phyloP scores from a whole-genome alignment of 164 flowering plant species.

The Aristolochia californica region DNA sequence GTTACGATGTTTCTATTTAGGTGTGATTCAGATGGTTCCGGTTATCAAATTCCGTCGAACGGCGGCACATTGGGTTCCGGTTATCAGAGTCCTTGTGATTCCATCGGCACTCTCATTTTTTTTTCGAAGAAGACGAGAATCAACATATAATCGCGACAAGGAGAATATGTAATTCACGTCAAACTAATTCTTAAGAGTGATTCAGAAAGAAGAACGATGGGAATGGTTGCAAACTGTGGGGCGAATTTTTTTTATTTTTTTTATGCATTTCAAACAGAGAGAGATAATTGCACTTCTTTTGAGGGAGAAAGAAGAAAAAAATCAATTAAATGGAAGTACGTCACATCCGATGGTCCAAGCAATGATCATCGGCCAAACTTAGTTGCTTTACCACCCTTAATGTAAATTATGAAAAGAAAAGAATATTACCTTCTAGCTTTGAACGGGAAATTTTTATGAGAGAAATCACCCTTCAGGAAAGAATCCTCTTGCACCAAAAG shows the following conservation, averaged over 20 bases:
- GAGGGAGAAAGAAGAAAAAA: background rate
- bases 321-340: background rate
- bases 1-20: too few relatives aligned
- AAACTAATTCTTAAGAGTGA: too few relatives aligned
- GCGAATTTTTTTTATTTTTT: background rate
- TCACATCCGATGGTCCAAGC: background rate
- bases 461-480: background rate
- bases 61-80: too few relatives aligned
- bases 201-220: too few relatives aligned
- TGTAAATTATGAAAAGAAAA: background rate
- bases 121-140: too few relatives aligned
- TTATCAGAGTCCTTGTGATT: too few relatives aligned
- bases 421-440: background rate
- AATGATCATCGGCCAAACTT: background rate
- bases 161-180: too few relatives aligned
- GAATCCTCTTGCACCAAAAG: background rate
- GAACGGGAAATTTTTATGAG: background rate
- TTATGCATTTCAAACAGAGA: background rate
- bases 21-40: too few relatives aligned
- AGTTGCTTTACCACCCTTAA: background rate
- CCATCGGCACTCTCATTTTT: too few relatives aligned
- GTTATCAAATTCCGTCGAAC: too few relatives aligned
- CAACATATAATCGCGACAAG: too few relatives aligned
- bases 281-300: background rate
- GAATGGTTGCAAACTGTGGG: too few relatives aligned